Evolutionary conservation across 148 eudicot species (phyloP).

Genomic region (Rhododendron kiyosumense): DNA sequence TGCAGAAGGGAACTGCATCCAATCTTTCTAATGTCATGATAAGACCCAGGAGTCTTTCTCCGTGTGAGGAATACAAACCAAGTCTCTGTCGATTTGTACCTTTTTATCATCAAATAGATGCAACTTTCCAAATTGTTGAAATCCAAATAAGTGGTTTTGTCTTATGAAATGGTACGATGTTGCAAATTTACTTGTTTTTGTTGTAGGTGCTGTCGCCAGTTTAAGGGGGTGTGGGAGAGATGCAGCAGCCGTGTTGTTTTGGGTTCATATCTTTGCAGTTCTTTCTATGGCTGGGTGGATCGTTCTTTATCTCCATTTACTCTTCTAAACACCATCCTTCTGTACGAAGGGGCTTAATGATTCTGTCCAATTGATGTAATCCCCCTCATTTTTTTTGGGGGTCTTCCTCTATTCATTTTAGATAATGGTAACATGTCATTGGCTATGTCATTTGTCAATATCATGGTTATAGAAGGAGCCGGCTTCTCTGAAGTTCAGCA

Average conservation of each 20-base stretch:
- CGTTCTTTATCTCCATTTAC: conserved; percentile 65
- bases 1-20: neutral
- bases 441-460: neutral
- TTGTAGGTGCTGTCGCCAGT: conserved; percentile 85
- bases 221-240: conserved; percentile 94
- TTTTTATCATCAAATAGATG: neutral
- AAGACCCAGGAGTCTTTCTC: neutral
- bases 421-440: neutral
- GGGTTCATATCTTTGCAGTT: conserved; percentile 96
- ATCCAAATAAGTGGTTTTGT: neutral
- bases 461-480: neutral
- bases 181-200: conserved; percentile 1
- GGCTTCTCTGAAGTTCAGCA: neutral
- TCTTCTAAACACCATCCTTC: conserved; percentile 35
- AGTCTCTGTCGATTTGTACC: neutral
- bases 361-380: neutral
- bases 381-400: no score
- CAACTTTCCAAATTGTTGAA: neutral
- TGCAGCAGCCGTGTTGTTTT: conserved; percentile 87
- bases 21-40: neutral
- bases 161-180: neutral
- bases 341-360: neutral
- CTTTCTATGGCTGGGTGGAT: conserved; percentile 97
- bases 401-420: neutral
- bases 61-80: neutral